Conservation (phyloP, 1,284 basidiomycete genomes). For the Tranzscheliella williamsii region DNA sequence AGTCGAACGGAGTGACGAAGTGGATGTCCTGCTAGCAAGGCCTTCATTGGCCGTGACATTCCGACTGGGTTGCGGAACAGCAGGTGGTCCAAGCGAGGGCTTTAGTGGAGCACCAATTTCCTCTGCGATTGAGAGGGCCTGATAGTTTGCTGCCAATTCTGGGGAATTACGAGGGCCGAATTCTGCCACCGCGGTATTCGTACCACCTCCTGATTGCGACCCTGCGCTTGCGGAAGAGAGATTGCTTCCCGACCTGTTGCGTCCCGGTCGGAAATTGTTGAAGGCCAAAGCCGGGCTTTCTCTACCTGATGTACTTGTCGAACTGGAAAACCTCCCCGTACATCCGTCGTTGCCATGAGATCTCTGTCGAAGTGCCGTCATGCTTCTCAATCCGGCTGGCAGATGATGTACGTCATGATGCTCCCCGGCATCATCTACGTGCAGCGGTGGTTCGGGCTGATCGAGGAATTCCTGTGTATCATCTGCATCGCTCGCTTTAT, state of each 20-base stretch:
- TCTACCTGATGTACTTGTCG: no score
- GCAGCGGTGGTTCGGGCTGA: slow-evolving; percentile 3
- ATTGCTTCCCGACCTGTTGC: slow-evolving; percentile 38
- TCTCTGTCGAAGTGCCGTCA: slow-evolving; percentile 25
- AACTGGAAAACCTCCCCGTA: no score
- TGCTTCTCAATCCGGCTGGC: slow-evolving; percentile 16
- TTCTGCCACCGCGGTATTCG: slow-evolving; percentile 1
- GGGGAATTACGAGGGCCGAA: slow-evolving; percentile 13
- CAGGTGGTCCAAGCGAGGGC: not conserved
- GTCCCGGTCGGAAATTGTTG: slow-evolving; percentile 3
- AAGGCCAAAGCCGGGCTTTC: no score
- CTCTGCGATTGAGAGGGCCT: slow-evolving; percentile 32
- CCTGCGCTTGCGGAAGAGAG: slow-evolving; percentile 25
- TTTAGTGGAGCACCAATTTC: slow-evolving; percentile 22
- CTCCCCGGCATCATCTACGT: slow-evolving; percentile 23
- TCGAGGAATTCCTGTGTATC: slow-evolving; percentile 38
- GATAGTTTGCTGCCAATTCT: slow-evolving; percentile 14
- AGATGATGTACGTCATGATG: slow-evolving; percentile 19
- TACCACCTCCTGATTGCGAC: slow-evolving; percentile 21
- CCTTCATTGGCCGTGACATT: slow-evolving; percentile 14
- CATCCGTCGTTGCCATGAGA: no score
- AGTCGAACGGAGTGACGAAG: slow-evolving; percentile 32
- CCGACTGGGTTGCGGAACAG: not conserved
- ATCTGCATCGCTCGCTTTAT: no score
- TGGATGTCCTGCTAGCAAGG: slow-evolving; percentile 18